phyloP scores from a whole-genome alignment of 2,329 filamentous ascomycete species.

The Penicillium sp. region DNA sequence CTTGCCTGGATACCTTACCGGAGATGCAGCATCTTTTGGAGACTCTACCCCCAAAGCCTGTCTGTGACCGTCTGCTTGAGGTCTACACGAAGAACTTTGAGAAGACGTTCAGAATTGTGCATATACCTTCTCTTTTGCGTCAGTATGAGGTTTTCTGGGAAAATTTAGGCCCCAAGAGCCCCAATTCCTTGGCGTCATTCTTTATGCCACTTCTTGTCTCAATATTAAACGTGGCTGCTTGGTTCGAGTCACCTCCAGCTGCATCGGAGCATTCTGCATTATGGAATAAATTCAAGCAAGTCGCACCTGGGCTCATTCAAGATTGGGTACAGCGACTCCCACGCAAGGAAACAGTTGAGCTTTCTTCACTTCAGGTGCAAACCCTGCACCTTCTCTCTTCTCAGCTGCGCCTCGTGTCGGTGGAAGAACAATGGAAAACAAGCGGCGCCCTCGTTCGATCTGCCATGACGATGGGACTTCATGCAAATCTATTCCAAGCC shows the following conservation, averaged over 20 bases:
- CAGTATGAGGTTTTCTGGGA: constrained; percentile 18
- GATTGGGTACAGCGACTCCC: background rate
- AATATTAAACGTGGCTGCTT: constrained; percentile 9
- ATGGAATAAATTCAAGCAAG: constrained; percentile 18
- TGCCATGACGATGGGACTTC: constrained; percentile 42
- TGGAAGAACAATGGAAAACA: constrained; percentile 43
- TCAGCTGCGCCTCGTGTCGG: constrained; percentile 9
- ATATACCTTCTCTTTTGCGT: constrained; percentile 19
- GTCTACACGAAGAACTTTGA: constrained; percentile 21
- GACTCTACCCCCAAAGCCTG: constrained; percentile 12
- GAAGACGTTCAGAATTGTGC: constrained; percentile 18
- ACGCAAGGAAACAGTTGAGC: background rate
- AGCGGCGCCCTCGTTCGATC: constrained; percentile 37
- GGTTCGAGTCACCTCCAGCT: background rate
- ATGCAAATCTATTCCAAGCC: constrained; percentile 38
- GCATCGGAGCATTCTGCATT: constrained; percentile 5
- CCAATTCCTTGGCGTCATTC: constrained; percentile 1
- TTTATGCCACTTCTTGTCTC: constrained; percentile 21
- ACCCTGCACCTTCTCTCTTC: constrained; percentile 14
- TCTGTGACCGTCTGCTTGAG: constrained; percentile 18
- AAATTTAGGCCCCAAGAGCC: background rate
- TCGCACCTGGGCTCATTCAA: constrained; percentile 4
- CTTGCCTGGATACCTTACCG: constrained; percentile 10
- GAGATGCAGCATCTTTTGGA: constrained; percentile 13
- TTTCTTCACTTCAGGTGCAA: constrained; percentile 7